Evolutionary conservation across 2,329 filamentous ascomycete genomes (phyloP), one percentile per base, ranked within the genome.

Genomic region (Paraphoma sp.): DNA sequence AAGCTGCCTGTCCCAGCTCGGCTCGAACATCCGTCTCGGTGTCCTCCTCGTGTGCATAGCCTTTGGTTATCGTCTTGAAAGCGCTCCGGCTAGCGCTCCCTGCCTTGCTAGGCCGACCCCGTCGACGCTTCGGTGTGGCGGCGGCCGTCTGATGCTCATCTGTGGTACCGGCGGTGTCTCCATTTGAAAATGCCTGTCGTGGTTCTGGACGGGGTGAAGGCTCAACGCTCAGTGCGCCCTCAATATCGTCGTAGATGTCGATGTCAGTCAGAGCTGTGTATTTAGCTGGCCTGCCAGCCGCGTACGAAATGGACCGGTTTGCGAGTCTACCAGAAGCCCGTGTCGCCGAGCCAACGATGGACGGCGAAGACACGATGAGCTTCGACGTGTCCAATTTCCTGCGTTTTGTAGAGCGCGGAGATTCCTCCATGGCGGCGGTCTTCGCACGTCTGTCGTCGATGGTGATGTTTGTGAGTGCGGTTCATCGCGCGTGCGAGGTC

Each of bases 181-280:
- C 57, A 11, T 54, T 55, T 14, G 59, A 56, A 17, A 59, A 57
- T 45, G 56, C 52, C 3, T 53, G 47, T 18, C 49, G 54, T 18
- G 48, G 56, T 10, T 50, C 51, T 18, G 45, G 38, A 48, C 43
- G 40, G 3, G 53, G 50, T n/a, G 57, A 52, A 36, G 51, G 45
- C n/a, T 53, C 29, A 8, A 73, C 73, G 41, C 75, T 60, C 51
- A 78, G 62, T 7, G 77, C 79, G 30, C 78, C 77, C 45, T 80
- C 79, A 36, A 80, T 76, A 50, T 81, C 78, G 54, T 80, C 78
- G 58, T 79, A 80, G 12, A 79, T 59, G 48, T 78, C 77, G 30
- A 71, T 63, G 6, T 73, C 62, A 18, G 68, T 59, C 8, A 46
- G 57, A 42, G 47, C 51, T 18, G 40, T 51, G 41, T 45, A 44